Evolutionary conservation across 495 filamentous ascomycete genomes (phyloP), one percentile per base, ranked within the genome.

Genomic region (Hyaloscypha bicolor): DNA sequence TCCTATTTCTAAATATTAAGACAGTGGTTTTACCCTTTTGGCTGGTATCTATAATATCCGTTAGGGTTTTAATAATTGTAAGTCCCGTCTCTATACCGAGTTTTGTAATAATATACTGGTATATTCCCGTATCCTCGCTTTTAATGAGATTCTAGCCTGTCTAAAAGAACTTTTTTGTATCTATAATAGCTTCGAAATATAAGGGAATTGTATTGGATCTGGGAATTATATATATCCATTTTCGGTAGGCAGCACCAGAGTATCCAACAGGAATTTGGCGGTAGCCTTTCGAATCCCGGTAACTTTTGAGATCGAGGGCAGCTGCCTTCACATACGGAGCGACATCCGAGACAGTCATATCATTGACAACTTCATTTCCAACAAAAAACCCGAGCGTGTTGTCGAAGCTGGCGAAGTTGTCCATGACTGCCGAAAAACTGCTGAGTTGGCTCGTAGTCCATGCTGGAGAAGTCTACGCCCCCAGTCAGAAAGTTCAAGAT

Each of bases 181-280:
- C 69, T 29, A 71, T 62, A 59, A 48, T 57, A 69, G 22, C 69
- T 68, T 60, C 58, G 65, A 62, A 39, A 63, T 16, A 65, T 68
- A n/a, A 37, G 33, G 9, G 9, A 66, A 62, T 70, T 2, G 64
- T 70, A 55, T 74, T 74, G 57, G 69, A 70, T 65, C 70, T 75
- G 25, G 74, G 74, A 60, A 78, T 76, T 51, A 78, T 69, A 59
- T 73, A 76, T 64, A 66, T 75, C 76, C 76, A 78, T 60, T 73
- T 69, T 69, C 74, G 69, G 63, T 55, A 75, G 62, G n/a, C 33
- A 32, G 92, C 90, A 30, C 91, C 92, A 12, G 91, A 91, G 57
- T 96, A 94, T 48, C 92, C 92, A 55, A 96, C 80, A 9, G 92
- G 92, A 59, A 96, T 90, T 48, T 88, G 77, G 55, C 92, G 91